A percentile compares a stretch with the other conserved stretches of the same genome.
These are phyloP conservation scores for Yamadazyma diddensiae DNA, from an alignment of 1,139 yeast species.

Conservation along the genomic window DNA sequence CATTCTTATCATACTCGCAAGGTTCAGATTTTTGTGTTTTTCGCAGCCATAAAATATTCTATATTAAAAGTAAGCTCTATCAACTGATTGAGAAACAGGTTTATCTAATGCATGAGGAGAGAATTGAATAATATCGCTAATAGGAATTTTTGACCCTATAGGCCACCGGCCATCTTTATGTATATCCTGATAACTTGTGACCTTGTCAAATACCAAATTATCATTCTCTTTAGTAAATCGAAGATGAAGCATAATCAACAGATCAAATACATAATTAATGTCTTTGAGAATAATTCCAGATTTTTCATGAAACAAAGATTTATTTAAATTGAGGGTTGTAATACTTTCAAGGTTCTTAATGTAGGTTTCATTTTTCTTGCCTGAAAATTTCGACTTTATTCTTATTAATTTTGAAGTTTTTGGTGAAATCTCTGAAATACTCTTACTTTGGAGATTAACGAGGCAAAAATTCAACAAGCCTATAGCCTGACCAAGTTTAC, in stretches of 20 bases:
- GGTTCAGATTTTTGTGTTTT: too few species aligned
- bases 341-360: slow-evolving; percentile 34
- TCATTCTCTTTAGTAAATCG: slow-evolving; percentile 45
- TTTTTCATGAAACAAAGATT: slow-evolving; percentile 32
- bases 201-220: slow-evolving; percentile 36
- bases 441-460: slow-evolving; percentile 38
- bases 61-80: slow-evolving; percentile 5
- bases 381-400: slow-evolving; percentile 26
- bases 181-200: slow-evolving; percentile 37
- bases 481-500: slow-evolving; percentile 40
- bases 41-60: slow-evolving; percentile 1
- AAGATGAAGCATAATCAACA: slow-evolving; percentile 33
- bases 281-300: slow-evolving; percentile 40
- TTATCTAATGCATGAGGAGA: slow-evolving; percentile 5
- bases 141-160: slow-evolving; percentile 39
- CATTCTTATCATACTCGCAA: too few species aligned
- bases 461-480: slow-evolving; percentile 41
- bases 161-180: slow-evolving; percentile 46
- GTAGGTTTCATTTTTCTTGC: slow-evolving; percentile 29
- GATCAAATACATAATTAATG: slow-evolving; percentile 38
- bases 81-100: neutral
- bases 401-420: slow-evolving; percentile 16
- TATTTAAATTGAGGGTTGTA: slow-evolving; percentile 35
- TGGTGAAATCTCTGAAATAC: slow-evolving; percentile 15
- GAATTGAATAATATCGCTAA: slow-evolving; percentile 14